Percentiles rank a stretch among this genome's conserved stretches.
Conservation (phyloP, 805 yeast genomes). For the Kluyveromyces siamensis region DNA sequence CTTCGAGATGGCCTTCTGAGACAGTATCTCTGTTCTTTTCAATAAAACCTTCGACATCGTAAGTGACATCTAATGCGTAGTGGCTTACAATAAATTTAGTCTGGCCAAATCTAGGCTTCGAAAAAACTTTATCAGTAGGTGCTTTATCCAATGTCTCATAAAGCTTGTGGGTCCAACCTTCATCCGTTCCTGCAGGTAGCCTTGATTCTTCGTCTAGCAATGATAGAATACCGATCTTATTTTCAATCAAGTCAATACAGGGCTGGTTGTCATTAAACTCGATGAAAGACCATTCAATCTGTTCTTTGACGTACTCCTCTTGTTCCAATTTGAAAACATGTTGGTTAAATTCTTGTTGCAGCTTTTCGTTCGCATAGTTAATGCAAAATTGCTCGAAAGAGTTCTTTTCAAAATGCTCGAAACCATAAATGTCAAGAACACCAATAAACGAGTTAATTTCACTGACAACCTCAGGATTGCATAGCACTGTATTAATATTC, state of each 20-base stretch:
- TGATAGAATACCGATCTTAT: slow-evolving; percentile 77
- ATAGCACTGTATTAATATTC: slow-evolving; percentile 71
- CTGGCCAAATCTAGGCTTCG: slow-evolving; percentile 91
- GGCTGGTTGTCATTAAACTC: slow-evolving; percentile 97
- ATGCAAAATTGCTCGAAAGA: slow-evolving; percentile 97
- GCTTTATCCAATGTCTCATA: slow-evolving; percentile 75
- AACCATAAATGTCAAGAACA: slow-evolving; percentile 94
- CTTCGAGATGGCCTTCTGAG: slow-evolving; percentile 89
- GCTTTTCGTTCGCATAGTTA: slow-evolving; percentile 92
- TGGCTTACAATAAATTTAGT: slow-evolving; percentile 84
- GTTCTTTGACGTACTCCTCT: slow-evolving; percentile 86
- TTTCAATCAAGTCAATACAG: slow-evolving; percentile 86
- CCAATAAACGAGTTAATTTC: slow-evolving; percentile 75
- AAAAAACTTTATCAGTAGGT: slow-evolving; percentile 68
- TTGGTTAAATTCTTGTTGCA: slow-evolving; percentile 95
- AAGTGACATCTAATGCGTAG: slow-evolving; percentile 89
- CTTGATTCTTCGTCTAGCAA: slow-evolving; percentile 92
- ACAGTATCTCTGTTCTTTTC: slow-evolving; percentile 97
- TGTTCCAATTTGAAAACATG: slow-evolving; percentile 96
- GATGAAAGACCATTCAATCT: slow-evolving; percentile 93
- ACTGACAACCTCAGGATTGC: slow-evolving; percentile 58
- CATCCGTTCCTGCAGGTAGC: slow-evolving; percentile 87
- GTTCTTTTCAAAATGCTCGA: slow-evolving; percentile 89
- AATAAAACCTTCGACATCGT: slow-evolving; percentile 88
- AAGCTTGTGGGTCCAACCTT: slow-evolving; percentile 85